Base-by-base conservation (phyloP, 1,139 yeast genomes). In the Geotrichum histeridarum region DNA sequence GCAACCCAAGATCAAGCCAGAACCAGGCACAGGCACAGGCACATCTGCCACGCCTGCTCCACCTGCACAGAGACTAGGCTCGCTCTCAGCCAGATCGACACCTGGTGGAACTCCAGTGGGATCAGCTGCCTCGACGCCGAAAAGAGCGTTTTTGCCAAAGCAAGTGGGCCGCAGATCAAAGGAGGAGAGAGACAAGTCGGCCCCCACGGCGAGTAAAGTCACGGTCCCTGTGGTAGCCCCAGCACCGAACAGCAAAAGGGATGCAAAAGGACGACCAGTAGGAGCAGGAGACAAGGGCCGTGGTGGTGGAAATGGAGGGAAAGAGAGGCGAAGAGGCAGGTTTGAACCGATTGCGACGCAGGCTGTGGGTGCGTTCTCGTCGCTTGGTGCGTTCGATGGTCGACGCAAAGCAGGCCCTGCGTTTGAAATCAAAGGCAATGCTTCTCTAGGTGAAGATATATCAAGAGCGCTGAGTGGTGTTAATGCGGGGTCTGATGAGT, bases 121-220 rank as follows among this genome's bases (percentile, higher is more conserved):
- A 15, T 42, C 55, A 2, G 30, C 12, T n/a, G 15, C 56, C n/a
- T 17, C 51, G 11, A 15, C 42, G 8, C 35, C 50, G 2, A 63
- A 80, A 82, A 18, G 75, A 77, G 32, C 74, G 80, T 89, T 89
- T 70, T 80, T 83, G 65, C 96, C 96, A 0, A 89, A 89, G 67
- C 84, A 77, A 1, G 95, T 89, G 42, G 88, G 87, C 1, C 76
- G 97, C 69, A 81, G 88, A 66, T 73, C 89, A 18, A 84, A 87
- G 62, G 93, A 86, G 63, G 96, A 88, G 64, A 75, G 96, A 67
- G 94, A 82, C 32, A 82, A 84, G 45, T 81, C 82, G 41, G 90
- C 90, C 0, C 88, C 90, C 1, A 75, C 76, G 58, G 72, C 79
- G 50, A 56, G 53, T 32, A 47, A 53, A 35, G 49, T 50, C 8